phyloP scores from a whole-genome alignment of 2,329 filamentous ascomycete species.

The Fonsecaea pugnacius region DNA sequence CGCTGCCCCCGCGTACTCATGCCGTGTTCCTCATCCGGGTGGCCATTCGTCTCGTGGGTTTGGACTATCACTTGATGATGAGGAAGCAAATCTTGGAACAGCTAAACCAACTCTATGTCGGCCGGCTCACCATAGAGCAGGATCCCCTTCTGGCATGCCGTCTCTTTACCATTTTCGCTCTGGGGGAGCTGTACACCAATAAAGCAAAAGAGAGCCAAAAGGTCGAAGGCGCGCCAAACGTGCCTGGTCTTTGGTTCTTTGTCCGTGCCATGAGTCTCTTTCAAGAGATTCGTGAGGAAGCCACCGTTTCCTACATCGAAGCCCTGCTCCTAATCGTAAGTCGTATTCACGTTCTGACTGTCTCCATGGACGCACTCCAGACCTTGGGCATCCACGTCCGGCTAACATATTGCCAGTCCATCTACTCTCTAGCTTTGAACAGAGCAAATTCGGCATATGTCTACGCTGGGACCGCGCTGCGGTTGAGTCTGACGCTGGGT shows the following conservation, averaged over 20 bases:
- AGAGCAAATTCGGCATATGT: slow-evolving; percentile 10
- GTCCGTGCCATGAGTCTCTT: slow-evolving; percentile 54
- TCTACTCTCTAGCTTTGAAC: slow-evolving; percentile 9
- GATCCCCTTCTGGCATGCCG: background rate
- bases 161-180: background rate
- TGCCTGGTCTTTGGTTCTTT: background rate
- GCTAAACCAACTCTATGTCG: background rate
- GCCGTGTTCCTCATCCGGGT: background rate
- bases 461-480: slow-evolving; percentile 9
- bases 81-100: background rate
- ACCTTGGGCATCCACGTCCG: background rate
- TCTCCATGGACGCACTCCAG: too few species aligned
- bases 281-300: slow-evolving; percentile 56
- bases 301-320: slow-evolving; percentile 45
- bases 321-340: slow-evolving; percentile 14
- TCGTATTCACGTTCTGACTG: background rate
- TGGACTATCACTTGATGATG: slow-evolving; percentile 1
- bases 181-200: slow-evolving; percentile 2
- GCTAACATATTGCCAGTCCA: background rate
- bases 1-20: background rate
- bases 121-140: background rate
- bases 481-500: slow-evolving; percentile 2
- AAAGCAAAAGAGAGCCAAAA: background rate
- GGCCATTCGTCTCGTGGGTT: background rate
- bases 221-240: background rate